phyloP scores from a whole-genome alignment of 306 rosid genomes.

The Corylus avellana region DNA sequence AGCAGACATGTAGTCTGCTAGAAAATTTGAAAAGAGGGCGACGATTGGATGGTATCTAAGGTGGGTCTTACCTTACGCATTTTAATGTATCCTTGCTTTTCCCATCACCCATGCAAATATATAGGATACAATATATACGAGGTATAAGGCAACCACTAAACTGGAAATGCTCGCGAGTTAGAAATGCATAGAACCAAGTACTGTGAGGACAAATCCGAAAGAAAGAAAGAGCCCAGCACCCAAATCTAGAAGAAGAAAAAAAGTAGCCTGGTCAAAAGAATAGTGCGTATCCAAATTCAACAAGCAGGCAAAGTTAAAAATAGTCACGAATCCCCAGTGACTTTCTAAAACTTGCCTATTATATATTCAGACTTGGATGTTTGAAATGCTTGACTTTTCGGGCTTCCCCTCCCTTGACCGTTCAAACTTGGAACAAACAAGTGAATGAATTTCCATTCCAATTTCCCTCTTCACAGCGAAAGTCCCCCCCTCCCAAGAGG shows the following conservation, averaged over 20 bases:
- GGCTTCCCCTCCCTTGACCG: constrained; percentile 35
- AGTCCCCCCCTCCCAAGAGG: constrained; percentile 17
- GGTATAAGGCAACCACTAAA: constrained; percentile 19
- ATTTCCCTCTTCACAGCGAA: constrained; percentile 19
- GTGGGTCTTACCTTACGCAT: background rate
- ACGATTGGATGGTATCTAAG: background rate
- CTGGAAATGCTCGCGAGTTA: constrained; percentile 16
- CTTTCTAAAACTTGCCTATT: constrained; percentile 9
- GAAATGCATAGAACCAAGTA: constrained; percentile 2
- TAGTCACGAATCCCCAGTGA: constrained; percentile 11
- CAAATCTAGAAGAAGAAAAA: constrained; percentile 2
- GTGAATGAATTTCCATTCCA: background rate
- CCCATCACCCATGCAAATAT: no score
- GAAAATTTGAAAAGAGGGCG: background rate
- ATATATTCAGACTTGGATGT: constrained; percentile 45
- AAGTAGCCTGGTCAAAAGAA: constrained; percentile 9
- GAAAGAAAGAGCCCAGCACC: background rate
- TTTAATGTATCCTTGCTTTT: no score
- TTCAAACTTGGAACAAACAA: constrained; percentile 25
- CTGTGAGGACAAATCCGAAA: background rate
- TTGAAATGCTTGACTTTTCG: constrained; percentile 34
- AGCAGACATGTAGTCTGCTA: background rate
- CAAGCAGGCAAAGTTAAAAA: constrained; percentile 22
- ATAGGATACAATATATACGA: no score
- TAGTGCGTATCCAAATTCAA: constrained; percentile 10